A percentile compares a stretch with the other conserved stretches of the same genome.
Conservation (phyloP, 106 monocot genomes). For the Posidonia australis region DNA sequence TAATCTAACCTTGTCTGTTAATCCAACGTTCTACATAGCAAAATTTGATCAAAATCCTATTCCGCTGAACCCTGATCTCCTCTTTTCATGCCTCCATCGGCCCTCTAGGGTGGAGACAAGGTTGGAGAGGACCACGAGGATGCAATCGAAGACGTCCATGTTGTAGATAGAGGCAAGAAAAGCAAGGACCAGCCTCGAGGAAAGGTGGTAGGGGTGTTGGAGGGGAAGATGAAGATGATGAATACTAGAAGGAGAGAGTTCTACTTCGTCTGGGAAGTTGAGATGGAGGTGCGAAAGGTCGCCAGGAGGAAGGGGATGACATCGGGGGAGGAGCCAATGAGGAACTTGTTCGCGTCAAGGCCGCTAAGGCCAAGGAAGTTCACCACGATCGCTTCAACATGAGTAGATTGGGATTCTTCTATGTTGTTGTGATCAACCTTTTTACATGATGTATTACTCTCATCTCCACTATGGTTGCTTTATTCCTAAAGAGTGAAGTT, state of each 20-base stretch:
- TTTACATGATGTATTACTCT: constrained; percentile 70
- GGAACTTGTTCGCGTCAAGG: constrained; percentile 61
- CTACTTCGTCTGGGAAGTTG: constrained; percentile 11
- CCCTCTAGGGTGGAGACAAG: constrained; percentile 44
- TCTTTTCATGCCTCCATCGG: too few species aligned
- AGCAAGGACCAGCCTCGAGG: constrained; percentile 17
- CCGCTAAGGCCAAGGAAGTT: constrained; percentile 77
- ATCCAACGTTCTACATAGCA: too few species aligned
- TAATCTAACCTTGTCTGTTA: too few species aligned
- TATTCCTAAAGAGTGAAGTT: constrained; percentile 54
- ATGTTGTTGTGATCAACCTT: constrained; percentile 13
- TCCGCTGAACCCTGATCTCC: too few species aligned
- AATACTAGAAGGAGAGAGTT: constrained; percentile 74
- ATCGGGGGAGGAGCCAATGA: constrained; percentile 52
- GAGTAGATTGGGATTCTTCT: not conserved
- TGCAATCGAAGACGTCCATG: constrained; percentile 36
- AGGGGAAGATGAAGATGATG: constrained; percentile 59
- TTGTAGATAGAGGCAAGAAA: constrained; percentile 45
- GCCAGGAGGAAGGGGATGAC: constrained; percentile 51
- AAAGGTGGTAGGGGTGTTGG: constrained; percentile 21
- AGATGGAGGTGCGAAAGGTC: constrained; percentile 13
- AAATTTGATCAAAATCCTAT: too few species aligned
- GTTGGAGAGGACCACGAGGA: constrained; percentile 60
- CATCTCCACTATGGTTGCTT: constrained; percentile 52
- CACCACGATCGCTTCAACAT: constrained; percentile 59